A percentile compares a stretch with the other conserved stretches of the same genome.
phyloP scores from a whole-genome alignment of 257 asterid species.

The Nemophila menziesii region DNA sequence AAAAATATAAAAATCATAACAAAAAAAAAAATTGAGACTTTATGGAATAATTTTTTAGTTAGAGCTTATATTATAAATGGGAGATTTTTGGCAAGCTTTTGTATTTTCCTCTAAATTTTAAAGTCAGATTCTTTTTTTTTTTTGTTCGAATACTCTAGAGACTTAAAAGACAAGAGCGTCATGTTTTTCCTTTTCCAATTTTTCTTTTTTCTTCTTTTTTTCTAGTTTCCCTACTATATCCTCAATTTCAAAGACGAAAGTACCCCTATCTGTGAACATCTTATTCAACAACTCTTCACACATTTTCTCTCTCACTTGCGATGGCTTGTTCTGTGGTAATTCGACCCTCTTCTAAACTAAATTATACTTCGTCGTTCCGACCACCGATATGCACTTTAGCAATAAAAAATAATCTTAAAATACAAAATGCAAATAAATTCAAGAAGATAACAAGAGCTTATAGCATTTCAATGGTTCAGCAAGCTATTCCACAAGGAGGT shows the following conservation, averaged over 20 bases:
- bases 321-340: constrained; percentile 13
- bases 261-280: not conserved
- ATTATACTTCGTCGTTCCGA: constrained; percentile 3
- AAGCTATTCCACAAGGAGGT: constrained; percentile 46
- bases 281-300: not conserved
- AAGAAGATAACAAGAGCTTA: constrained; percentile 3
- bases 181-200: not conserved
- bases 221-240: not conserved
- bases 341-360: not conserved
- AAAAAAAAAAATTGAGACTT: no score
- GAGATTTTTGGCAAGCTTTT: no score
- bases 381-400: not conserved
- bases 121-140: no score
- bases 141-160: no score
- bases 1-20: no score
- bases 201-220: not conserved
- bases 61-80: no score
- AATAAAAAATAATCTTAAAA: not conserved
- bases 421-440: constrained; percentile 6
- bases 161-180: no score
- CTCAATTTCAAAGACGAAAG: not conserved
- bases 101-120: no score
- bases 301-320: not conserved
- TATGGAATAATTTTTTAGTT: no score
- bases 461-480: constrained; percentile 45